Percentiles rank a stretch among this genome's conserved stretches.
phyloP scores from a whole-genome alignment of 148 eudicot species.

The Chenopodium quinoa region DNA sequence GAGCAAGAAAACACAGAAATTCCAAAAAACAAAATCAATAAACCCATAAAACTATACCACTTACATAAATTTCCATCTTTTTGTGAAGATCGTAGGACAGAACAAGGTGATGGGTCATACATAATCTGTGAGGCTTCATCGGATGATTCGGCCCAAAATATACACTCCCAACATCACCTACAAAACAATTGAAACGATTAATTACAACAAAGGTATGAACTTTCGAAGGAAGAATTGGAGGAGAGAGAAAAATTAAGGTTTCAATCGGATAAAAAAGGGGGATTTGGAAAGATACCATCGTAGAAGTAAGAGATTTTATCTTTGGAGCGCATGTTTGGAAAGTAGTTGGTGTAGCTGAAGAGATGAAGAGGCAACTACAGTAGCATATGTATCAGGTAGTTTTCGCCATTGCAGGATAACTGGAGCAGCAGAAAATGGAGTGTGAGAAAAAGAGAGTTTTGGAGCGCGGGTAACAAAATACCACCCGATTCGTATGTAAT shows the following conservation, averaged over 20 bases:
- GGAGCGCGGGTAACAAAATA: too few relatives aligned
- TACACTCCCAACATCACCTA: conserved; percentile 95
- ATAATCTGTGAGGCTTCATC: conserved; percentile 94
- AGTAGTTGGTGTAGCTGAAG: background rate
- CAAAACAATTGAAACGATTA: conserved; percentile 9
- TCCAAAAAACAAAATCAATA: background rate
- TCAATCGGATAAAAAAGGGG: background rate
- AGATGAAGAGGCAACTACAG: background rate
- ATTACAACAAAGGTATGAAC: background rate
- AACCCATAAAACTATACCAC: conserved; percentile 23
- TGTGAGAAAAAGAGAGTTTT: too few relatives aligned
- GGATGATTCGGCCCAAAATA: conserved; percentile 98
- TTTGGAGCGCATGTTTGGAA: conserved; percentile 67
- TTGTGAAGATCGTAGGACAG: conserved; percentile 82
- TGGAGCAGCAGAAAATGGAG: too few relatives aligned
- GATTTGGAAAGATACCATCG: conserved; percentile 49
- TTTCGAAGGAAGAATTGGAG: background rate
- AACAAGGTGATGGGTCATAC: conserved; percentile 97
- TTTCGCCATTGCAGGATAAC: too few relatives aligned
- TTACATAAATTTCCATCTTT: conserved; percentile 95
- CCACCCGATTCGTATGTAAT: too few relatives aligned
- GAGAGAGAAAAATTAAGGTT: conserved; percentile 30
- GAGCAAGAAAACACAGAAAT: background rate
- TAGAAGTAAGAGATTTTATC: conserved; percentile 91
- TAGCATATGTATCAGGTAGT: too few relatives aligned